phyloP scores from a whole-genome alignment of 2,329 filamentous ascomycete genomes.

The Diaporthe aspalathi region DNA sequence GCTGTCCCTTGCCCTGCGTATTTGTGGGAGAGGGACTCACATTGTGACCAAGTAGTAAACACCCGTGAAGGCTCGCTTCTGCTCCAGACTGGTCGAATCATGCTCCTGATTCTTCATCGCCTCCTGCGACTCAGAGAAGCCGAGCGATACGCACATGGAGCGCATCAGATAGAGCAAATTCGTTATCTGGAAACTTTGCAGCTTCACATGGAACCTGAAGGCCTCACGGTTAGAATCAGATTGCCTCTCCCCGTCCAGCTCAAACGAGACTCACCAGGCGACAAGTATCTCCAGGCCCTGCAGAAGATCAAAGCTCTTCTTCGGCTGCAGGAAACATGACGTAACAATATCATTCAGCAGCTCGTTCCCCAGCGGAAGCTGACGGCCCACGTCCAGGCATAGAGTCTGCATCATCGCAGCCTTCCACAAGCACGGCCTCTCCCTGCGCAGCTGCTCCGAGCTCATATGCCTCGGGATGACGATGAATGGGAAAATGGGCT shows the following conservation, averaged over 20 bases:
- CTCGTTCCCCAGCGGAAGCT: slow-evolving; percentile 57
- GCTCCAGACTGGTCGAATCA: slow-evolving; percentile 50
- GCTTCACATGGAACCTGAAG: slow-evolving; percentile 59
- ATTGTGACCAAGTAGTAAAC: slow-evolving; percentile 63
- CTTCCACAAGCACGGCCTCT: slow-evolving; percentile 61
- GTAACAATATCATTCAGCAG: slow-evolving; percentile 57
- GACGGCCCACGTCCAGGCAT: slow-evolving; percentile 57
- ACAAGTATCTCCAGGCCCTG: slow-evolving; percentile 59
- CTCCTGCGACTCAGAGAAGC: slow-evolving; percentile 48
- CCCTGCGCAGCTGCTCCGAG: slow-evolving; percentile 51
- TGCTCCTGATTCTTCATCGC: slow-evolving; percentile 42
- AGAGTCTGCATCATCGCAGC: slow-evolving; percentile 58
- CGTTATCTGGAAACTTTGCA: slow-evolving; percentile 62
- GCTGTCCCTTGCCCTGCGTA: too few species aligned
- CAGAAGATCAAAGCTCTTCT: slow-evolving; percentile 59
- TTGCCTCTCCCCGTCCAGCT: too few species aligned
- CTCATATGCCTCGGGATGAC: slow-evolving; percentile 52
- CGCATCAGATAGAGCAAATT: slow-evolving; percentile 61
- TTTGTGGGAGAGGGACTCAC: slow-evolving; percentile 47
- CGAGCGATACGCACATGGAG: slow-evolving; percentile 58
- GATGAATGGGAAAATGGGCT: slow-evolving; percentile 59
- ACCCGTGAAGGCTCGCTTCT: slow-evolving; percentile 60
- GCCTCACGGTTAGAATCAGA: not conserved
- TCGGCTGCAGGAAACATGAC: slow-evolving; percentile 55
- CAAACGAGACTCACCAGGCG: slow-evolving; percentile 53